Base-by-base conservation (phyloP, 2,329 filamentous ascomycete genomes). In the Fusarium continuum region DNA sequence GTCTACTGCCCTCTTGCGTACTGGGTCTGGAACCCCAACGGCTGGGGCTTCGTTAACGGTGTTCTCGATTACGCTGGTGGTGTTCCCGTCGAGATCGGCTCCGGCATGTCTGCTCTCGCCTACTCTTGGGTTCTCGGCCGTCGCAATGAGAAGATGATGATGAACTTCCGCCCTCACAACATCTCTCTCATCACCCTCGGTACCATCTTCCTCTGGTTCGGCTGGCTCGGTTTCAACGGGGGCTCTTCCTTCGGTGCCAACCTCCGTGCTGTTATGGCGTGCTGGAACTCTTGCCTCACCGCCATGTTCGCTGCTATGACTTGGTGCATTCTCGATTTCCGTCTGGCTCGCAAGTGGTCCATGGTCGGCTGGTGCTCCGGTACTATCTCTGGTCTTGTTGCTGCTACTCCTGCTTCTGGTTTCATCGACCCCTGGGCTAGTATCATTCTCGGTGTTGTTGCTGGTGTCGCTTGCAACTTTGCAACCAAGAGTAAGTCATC, bases 131-230 rank as follows among this genome's bases (percentile, higher is more conserved):
- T 97, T 31, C 91, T 99, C 60, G 95, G 95, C 69, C 91, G 93
- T 73, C 92, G 95, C 68, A 95, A 97, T 81, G 94, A 98, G 82
- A 95, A 93, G 82, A 97, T 98, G 93, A 97, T 98, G 92, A 87
- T 97, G 79, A 98, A 98, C 85, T 98, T 98, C 86, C 92, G 95
- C 69, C 95, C 95, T 16, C 95, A 99, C 84, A 99, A 99, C 82
- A 95, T 98, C 68, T 97, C 93, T 6, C 86, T 98, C 73, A 97
- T 99, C 79, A 93, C 95, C 1, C 89, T 98, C 70, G 95, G 95
- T 64, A 98, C 95, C 4, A 86, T 97, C 66, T 86, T 99, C 71
- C 92, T 99, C 53, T 98, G 93, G 93, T 98, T 98, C 73, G 95
- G 95, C 73, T 99, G 95, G 95, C 84, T 99, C 65, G 95, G 93